A percentile compares a stretch with the other conserved stretches of the same genome.
phyloP scores from a whole-genome alignment of 768 basidiomycete species.

The Boletus edulis region DNA sequence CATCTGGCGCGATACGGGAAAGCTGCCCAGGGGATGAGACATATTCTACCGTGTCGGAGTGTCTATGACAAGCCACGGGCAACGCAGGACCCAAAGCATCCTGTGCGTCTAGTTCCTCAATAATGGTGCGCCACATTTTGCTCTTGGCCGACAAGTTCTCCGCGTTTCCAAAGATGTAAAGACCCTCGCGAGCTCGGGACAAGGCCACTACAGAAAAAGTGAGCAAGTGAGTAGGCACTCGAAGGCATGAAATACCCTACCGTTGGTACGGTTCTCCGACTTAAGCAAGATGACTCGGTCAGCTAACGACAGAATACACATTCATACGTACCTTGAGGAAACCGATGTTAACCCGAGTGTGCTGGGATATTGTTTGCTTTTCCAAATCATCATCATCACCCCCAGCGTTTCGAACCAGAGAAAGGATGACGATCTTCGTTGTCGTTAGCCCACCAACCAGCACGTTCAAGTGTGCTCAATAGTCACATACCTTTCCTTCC shows the following conservation, averaged over 20 bases:
- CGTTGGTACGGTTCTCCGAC: constrained; percentile 58
- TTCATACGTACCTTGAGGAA: constrained; percentile 60
- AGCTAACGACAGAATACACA: background rate
- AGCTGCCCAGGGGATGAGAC: constrained; percentile 54
- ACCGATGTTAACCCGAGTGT: constrained; percentile 48
- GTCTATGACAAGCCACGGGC: constrained; percentile 56
- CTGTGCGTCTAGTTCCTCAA: constrained; percentile 52
- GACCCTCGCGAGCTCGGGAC: constrained; percentile 70
- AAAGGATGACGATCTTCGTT: constrained; percentile 65
- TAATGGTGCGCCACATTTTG: constrained; percentile 54
- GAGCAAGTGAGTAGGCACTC: background rate
- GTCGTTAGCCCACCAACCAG: background rate
- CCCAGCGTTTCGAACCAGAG: constrained; percentile 71
- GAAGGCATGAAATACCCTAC: constrained; percentile 20
- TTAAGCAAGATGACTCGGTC: constrained; percentile 15
- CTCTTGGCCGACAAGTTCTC: constrained; percentile 48
- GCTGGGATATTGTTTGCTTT: constrained; percentile 7
- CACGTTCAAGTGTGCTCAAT: background rate
- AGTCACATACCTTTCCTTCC: constrained; percentile 49
- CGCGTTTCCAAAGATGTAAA: constrained; percentile 72
- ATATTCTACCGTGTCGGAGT: constrained; percentile 41
- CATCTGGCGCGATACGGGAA: constrained; percentile 52
- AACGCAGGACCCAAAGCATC: constrained; percentile 50
- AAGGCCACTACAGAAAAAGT: constrained; percentile 50
- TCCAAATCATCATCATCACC: constrained; percentile 37